Evolutionary conservation across 2,329 filamentous ascomycete species (phyloP), one percentile per base, ranked within the genome.

Genomic region (Pseudopithomyces maydicus): DNA sequence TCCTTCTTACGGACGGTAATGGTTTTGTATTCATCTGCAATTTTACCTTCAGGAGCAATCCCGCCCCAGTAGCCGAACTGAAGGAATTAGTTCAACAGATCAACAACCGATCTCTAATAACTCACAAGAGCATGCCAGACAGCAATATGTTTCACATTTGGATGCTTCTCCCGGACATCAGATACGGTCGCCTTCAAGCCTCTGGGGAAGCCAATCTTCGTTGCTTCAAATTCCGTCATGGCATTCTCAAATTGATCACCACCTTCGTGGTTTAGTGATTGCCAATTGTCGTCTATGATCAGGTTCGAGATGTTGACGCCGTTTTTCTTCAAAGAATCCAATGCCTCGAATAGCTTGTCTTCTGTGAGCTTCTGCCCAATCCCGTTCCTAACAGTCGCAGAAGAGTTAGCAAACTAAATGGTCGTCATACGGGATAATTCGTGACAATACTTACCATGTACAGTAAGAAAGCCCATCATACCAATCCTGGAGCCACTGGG

Each of bases 261-360:
- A 3, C 81, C 83, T 59, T 83, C 78, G 26, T 80, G 79, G 47
- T 78, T 59, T 7, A 73, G 52, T 7, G 69, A 71, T 38, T 73
- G 71, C 95, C 95, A 99, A 67, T 96, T 96, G 71, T 99, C 95
- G 66, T 99, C 95, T 60, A 99, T 96, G 59, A 98, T 97, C 2
- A 99, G 81, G 68, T 88, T 96, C 0, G 87, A 88, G 44, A 98
- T 78, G 41, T 89, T 87, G 68, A 99, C 91, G 0, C 88, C 84
- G 54, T 90, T 84, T 29, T 86, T 80, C 4, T 88, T 84, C 11
- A 99, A 79, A 1, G 84, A 82, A 56, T 92, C 86, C 1, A 98
- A 80, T 1, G 93, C 92, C 39, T 86, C 76, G 12, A 92, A 80
- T 14, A 99, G 85, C 66, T 92, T 96, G 19, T 91, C 82, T 58